These are phyloP conservation scores for Dacryopinax spathularia DNA, from an alignment of 768 basidiomycete species.

Conservation along the genomic window DNA sequence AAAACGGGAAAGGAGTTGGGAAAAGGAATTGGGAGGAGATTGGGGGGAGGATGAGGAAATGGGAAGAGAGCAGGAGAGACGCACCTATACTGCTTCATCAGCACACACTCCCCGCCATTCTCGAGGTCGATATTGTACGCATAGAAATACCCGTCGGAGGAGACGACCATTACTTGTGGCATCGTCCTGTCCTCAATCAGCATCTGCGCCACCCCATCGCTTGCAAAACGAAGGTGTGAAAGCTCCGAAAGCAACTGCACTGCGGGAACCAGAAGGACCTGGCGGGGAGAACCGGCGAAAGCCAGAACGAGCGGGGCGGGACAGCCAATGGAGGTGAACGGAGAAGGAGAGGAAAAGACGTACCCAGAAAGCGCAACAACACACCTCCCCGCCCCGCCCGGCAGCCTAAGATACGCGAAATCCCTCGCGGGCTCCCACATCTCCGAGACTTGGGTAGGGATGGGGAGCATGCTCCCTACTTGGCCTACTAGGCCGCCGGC, in stretches of 20 bases:
- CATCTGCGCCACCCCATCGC: background rate
- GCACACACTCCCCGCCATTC: constrained; percentile 83
- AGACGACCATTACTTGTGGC: constrained; percentile 95
- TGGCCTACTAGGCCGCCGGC: background rate
- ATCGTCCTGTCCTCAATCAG: constrained; percentile 65
- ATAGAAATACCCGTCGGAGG: constrained; percentile 90
- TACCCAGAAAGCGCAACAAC: constrained; percentile 83
- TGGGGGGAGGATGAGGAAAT: too few species aligned
- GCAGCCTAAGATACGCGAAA: constrained; percentile 80
- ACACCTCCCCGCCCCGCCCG: constrained; percentile 61
- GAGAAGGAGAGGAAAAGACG: constrained; percentile 21
- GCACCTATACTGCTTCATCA: constrained; percentile 82
- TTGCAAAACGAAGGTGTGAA: background rate
- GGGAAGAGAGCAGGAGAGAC: constrained; percentile 9
- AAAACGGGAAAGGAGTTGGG: too few species aligned
- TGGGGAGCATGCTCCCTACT: constrained; percentile 35
- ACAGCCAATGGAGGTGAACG: background rate
- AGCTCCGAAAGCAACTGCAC: background rate
- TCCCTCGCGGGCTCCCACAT: constrained; percentile 95
- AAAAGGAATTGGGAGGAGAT: too few species aligned
- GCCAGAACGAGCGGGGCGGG: background rate
- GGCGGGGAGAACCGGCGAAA: background rate
- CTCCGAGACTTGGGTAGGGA: constrained; percentile 53
- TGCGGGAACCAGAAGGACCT: background rate
- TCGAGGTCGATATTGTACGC: constrained; percentile 92